These are phyloP conservation scores for Laguncularia racemosa DNA, from an alignment of 345 rosid species.

Conservation along the genomic window DNA sequence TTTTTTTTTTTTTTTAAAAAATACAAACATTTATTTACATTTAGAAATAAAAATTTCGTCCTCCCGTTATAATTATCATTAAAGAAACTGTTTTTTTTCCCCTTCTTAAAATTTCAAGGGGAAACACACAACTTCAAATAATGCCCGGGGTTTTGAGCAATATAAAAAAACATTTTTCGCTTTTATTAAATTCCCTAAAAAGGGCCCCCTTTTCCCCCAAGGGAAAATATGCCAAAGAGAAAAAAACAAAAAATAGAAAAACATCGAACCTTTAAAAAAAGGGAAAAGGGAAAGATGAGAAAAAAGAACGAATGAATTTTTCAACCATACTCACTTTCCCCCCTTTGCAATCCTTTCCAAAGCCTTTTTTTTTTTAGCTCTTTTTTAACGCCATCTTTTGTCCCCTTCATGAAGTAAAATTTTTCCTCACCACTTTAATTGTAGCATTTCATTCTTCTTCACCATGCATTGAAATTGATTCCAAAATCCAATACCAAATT, in stretches of 20 bases:
- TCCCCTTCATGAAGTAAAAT: slow-evolving; percentile 8
- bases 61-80: too few species aligned
- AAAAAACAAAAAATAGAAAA: neutral
- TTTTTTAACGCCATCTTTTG: slow-evolving; percentile 8
- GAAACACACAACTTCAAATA: too few species aligned
- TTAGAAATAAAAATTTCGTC: too few species aligned
- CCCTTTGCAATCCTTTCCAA: slow-evolving; percentile 16
- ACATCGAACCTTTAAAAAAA: neutral
- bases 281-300: slow-evolving; percentile 1
- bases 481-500: neutral
- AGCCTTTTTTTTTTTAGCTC: slow-evolving; percentile 12
- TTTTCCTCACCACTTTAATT: neutral
- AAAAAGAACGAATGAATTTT: slow-evolving; percentile 7
- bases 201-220: neutral
- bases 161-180: too few species aligned
- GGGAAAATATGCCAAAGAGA: neutral
- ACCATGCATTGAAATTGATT: neutral
- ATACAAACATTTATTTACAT: too few species aligned
- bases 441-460: neutral
- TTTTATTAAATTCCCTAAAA: too few species aligned
- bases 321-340: neutral
- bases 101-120: too few species aligned
- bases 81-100: too few species aligned
- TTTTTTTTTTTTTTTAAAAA: too few species aligned
- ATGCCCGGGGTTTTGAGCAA: too few species aligned